Conservation (phyloP, 1,284 basidiomycete genomes). For the Microbotryomycetes sp. region DNA sequence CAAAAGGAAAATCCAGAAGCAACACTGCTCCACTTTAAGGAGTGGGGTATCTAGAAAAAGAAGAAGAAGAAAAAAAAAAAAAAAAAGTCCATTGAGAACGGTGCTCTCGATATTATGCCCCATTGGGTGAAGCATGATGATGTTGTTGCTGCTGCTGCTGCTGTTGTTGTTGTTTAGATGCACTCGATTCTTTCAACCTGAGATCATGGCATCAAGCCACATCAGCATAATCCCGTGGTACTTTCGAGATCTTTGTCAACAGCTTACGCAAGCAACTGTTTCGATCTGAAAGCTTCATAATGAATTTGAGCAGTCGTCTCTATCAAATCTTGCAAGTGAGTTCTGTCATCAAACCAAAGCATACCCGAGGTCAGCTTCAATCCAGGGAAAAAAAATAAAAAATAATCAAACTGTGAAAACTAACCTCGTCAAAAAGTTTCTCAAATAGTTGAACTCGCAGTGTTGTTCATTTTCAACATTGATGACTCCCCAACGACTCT, state of each 20-base stretch:
- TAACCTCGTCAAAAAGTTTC: slow-evolving; percentile 89
- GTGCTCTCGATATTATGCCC: not conserved
- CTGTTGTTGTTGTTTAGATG: slow-evolving; percentile 11
- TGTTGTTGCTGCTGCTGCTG: slow-evolving; percentile 13
- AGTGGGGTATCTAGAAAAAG: too few species aligned
- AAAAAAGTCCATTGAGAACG: not conserved
- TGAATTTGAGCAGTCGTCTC: slow-evolving; percentile 98
- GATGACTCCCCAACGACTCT: slow-evolving; percentile 96
- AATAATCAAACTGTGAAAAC: too few species aligned
- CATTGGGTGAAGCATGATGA: not conserved
- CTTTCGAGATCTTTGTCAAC: slow-evolving; percentile 38
- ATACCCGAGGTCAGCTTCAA: slow-evolving; percentile 5
- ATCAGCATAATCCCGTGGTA: not conserved
- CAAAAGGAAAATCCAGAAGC: too few species aligned
- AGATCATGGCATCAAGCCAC: not conserved
- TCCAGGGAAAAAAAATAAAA: slow-evolving; percentile 1
- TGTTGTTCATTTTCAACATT: slow-evolving; percentile 95
- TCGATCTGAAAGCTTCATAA: slow-evolving; percentile 98
- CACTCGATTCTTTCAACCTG: slow-evolving; percentile 11
- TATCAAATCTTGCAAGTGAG: slow-evolving; percentile 95
- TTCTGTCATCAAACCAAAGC: slow-evolving; percentile 49
- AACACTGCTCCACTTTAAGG: too few species aligned
- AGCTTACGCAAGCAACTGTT: slow-evolving; percentile 83
- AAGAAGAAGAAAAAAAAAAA: not conserved
- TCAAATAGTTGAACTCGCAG: slow-evolving; percentile 95